Evolutionary conservation across 129 eudicot genomes (phyloP).

Genomic region (Flaveria trinervia): DNA sequence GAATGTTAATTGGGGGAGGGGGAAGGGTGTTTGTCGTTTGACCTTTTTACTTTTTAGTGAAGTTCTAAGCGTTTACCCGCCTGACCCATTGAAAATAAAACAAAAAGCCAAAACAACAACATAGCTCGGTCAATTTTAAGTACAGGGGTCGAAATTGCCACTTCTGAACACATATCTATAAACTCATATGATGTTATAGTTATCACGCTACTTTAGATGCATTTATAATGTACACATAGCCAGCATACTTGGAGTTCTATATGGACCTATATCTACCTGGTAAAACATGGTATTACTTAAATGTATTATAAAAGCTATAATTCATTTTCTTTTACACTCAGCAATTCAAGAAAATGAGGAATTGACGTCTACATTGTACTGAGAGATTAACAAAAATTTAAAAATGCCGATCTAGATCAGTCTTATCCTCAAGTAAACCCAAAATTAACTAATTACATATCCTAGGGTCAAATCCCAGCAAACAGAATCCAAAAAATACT

Average conservation of each 20-base stretch:
- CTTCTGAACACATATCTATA: conserved; percentile 1
- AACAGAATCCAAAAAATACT: not conserved
- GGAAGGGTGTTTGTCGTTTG: not conserved
- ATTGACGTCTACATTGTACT: not conserved
- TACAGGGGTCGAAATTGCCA: not conserved
- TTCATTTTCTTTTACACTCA: not conserved
- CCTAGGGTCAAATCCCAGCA: not conserved
- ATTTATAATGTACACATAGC: not conserved
- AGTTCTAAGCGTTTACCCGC: not conserved
- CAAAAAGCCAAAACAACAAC: not conserved
- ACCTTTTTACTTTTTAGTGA: not conserved
- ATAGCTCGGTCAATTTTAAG: not conserved
- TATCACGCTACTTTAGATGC: not conserved
- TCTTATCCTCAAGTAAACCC: not conserved
- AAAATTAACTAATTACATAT: not conserved
- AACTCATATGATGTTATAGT: not conserved
- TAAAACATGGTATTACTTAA: not conserved
- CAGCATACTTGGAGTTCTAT: conserved; percentile 5
- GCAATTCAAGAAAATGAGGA: not conserved
- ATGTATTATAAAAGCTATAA: not conserved
- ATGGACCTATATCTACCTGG: not conserved
- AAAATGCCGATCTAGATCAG: not conserved
- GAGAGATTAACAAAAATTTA: not conserved
- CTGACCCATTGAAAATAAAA: not conserved
- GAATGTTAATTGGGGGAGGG: not conserved